phyloP scores from a whole-genome alignment of 805 yeast genomes.

The Ogataea ramenticola region DNA sequence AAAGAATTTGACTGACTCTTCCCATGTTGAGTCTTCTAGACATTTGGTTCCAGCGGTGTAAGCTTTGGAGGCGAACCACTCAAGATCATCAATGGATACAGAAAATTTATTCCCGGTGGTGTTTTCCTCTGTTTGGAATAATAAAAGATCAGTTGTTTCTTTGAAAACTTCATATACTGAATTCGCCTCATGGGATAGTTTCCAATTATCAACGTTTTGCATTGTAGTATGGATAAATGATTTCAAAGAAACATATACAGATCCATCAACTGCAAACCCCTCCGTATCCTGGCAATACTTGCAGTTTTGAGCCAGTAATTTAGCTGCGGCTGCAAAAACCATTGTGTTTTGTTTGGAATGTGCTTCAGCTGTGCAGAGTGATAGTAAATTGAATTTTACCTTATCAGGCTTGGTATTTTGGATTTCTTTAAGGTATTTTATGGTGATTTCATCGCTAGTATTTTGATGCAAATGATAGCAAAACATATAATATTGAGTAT shows the following conservation, averaged over 20 bases:
- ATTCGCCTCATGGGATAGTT: not conserved
- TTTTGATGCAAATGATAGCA: constrained; percentile 12
- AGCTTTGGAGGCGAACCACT: constrained; percentile 32
- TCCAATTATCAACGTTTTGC: constrained; percentile 7
- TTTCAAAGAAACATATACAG: constrained; percentile 10
- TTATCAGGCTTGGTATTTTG: constrained; percentile 1
- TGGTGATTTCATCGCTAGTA: constrained; percentile 5
- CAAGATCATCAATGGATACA: constrained; percentile 22
- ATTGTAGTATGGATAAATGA: constrained; percentile 8
- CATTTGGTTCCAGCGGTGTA: constrained; percentile 26
- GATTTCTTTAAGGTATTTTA: not conserved
- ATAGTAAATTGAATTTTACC: constrained; percentile 10
- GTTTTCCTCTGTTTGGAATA: not conserved
- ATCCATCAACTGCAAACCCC: not conserved
- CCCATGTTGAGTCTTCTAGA: constrained; percentile 2
- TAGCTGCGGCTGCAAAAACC: not conserved
- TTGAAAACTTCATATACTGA: not conserved
- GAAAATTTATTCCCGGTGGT: not conserved
- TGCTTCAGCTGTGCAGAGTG: constrained; percentile 25
- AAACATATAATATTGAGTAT: constrained; percentile 27
- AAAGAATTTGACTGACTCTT: constrained; percentile 2
- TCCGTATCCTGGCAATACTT: not conserved
- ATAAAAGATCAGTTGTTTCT: not conserved
- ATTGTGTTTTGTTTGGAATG: constrained; percentile 9
- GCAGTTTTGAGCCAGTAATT: not conserved